Conservation (phyloP, 2,329 filamentous ascomycete genomes). For the Aureobasidium melanogenum region DNA sequence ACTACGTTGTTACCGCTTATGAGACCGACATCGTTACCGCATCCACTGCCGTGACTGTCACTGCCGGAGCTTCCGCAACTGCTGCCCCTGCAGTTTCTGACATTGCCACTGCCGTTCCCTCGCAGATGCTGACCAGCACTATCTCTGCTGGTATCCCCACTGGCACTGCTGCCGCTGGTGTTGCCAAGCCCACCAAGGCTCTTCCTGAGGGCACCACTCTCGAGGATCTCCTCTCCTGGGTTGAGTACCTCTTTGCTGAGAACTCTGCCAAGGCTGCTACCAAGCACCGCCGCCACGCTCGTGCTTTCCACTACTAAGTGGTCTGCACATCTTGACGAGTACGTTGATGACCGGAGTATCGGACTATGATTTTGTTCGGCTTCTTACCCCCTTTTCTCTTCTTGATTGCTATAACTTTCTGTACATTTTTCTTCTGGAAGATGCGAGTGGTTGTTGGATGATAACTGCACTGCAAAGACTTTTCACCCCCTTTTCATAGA, state of each 20-base stretch:
- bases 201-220: constrained; percentile 21
- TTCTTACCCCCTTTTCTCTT: neutral
- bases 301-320: constrained; percentile 13
- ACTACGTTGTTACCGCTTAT: neutral
- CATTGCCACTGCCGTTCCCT: neutral
- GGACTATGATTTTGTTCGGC: neutral
- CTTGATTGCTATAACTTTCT: constrained; percentile 1
- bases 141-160: constrained; percentile 13
- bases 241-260: constrained; percentile 20
- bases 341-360: constrained; percentile 2
- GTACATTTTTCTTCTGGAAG: neutral
- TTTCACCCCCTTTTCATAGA: neutral
- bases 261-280: neutral
- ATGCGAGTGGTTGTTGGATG: constrained; percentile 1
- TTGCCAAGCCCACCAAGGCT: constrained; percentile 17
- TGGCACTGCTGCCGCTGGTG: constrained; percentile 10
- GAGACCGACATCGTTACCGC: constrained; percentile 2
- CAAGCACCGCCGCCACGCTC: constrained; percentile 4
- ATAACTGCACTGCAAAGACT: neutral
- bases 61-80: constrained; percentile 18
- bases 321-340: neutral
- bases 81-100: neutral
- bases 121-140: constrained; percentile 12
- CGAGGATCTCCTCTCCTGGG: constrained; percentile 21
- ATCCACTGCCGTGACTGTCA: constrained; percentile 12